Conservation (phyloP, 2,329 filamentous ascomycete genomes). For the Amauroascus verrucosus region DNA sequence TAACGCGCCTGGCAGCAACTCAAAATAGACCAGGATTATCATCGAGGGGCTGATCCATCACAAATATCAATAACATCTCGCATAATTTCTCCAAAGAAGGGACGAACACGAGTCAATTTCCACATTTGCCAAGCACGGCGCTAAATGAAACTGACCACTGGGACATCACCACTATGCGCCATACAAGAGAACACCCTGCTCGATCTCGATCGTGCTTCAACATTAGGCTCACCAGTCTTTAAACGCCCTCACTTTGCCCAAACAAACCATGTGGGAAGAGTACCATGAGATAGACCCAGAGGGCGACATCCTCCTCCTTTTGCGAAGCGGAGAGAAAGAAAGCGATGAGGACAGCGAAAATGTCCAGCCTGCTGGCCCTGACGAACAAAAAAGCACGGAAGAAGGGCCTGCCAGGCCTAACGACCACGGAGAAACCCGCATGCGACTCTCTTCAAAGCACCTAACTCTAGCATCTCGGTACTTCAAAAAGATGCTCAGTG, state of each 20-base stretch:
- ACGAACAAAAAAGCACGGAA: no score
- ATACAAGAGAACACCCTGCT: background rate
- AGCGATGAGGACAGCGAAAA: background rate
- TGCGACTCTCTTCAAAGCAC: conserved; percentile 8
- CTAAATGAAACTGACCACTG: background rate
- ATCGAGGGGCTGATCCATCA: no score
- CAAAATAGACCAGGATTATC: no score
- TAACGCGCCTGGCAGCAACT: no score
- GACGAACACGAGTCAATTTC: background rate
- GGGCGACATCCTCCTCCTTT: conserved; percentile 3
- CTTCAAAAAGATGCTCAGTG: conserved; percentile 6
- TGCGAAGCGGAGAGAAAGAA: background rate
- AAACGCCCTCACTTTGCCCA: background rate
- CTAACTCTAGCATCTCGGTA: conserved; percentile 4
- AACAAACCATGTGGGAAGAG: background rate
- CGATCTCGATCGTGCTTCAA: background rate
- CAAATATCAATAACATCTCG: no score
- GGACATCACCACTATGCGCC: background rate
- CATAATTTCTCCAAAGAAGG: background rate
- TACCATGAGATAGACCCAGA: conserved; percentile 1
- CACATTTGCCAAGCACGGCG: background rate
- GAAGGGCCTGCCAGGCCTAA: no score
- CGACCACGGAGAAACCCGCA: background rate
- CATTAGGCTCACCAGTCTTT: no score
- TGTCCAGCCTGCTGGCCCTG: background rate